phyloP scores from a whole-genome alignment of 306 rosid species.

The Hippophae tibetana region DNA sequence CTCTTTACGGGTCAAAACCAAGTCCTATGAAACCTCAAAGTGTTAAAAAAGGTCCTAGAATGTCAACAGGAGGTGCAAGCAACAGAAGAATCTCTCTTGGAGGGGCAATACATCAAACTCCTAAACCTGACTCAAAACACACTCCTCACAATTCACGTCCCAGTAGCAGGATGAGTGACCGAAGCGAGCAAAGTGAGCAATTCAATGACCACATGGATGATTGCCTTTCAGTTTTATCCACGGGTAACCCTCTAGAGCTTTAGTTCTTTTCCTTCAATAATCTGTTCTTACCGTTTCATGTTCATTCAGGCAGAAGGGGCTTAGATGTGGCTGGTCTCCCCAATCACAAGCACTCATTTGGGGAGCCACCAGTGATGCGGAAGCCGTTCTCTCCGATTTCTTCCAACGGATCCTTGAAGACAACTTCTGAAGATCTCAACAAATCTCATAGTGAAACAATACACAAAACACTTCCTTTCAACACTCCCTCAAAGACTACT shows the following conservation, averaged over 20 bases:
- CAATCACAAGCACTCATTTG: slow-evolving; percentile 15
- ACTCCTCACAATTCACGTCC: slow-evolving; percentile 29
- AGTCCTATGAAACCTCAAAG: slow-evolving; percentile 25
- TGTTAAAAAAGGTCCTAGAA: slow-evolving; percentile 28
- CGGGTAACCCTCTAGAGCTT: slow-evolving; percentile 11
- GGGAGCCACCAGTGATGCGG: slow-evolving; percentile 26
- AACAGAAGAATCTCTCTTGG: slow-evolving; percentile 41
- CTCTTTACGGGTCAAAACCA: slow-evolving; percentile 38
- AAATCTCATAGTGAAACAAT: neutral
- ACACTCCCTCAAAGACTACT: slow-evolving; percentile 37
- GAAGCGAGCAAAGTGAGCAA: slow-evolving; percentile 9
- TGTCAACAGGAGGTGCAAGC: slow-evolving; percentile 27
- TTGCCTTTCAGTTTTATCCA: slow-evolving; percentile 25
- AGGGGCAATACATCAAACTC: slow-evolving; percentile 44
- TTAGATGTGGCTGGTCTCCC: slow-evolving; percentile 26
- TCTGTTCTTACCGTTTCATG: no score
- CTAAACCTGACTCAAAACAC: slow-evolving; percentile 23
- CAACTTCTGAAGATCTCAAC: slow-evolving; percentile 28
- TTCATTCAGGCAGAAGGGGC: slow-evolving; percentile 29
- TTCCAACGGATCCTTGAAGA: slow-evolving; percentile 25
- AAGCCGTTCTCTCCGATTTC: slow-evolving; percentile 57
- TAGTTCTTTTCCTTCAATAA: neutral
- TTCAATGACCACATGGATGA: slow-evolving; percentile 13
- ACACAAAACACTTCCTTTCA: slow-evolving; percentile 8
- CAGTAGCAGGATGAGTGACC: slow-evolving; percentile 24